These are phyloP conservation scores for Tuber melanosporum DNA, from an alignment of 495 filamentous ascomycete species.

Conservation along the genomic window DNA sequence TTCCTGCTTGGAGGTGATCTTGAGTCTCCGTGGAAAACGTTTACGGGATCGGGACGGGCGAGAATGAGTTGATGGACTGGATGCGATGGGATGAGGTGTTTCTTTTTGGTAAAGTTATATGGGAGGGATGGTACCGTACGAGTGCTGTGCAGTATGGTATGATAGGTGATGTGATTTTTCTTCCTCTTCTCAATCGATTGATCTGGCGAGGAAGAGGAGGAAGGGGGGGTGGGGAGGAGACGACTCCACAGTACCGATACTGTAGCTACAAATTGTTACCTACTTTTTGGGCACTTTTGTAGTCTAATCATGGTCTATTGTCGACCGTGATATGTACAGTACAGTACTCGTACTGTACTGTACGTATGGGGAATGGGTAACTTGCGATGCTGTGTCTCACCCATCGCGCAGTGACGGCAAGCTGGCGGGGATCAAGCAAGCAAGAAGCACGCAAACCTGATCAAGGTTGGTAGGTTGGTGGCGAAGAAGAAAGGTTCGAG, in stretches of 20 bases:
- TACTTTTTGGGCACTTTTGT: not conserved
- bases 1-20: not conserved
- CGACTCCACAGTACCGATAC: too few relatives aligned
- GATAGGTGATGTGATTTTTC: not conserved
- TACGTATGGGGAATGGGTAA: not conserved
- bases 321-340: not conserved
- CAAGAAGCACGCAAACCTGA: not conserved
- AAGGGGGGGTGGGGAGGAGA: not conserved
- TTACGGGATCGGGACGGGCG: not conserved
- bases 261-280: not conserved
- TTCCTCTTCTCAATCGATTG: not conserved
- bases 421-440: too few relatives aligned
- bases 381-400: not conserved
- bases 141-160: not conserved
- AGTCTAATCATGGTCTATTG: not conserved
- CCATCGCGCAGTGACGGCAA: not conserved
- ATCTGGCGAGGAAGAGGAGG: not conserved
- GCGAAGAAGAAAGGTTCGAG: not conserved
- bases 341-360: too few relatives aligned
- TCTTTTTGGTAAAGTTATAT: not conserved
- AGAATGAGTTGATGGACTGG: not conserved
- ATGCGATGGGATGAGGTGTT: not conserved
- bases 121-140: not conserved
- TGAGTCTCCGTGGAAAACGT: not conserved
- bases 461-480: not conserved